A percentile compares a stretch with the other conserved stretches of the same genome.
These are phyloP conservation scores for Venturia oleaginea DNA, from an alignment of 2,329 filamentous ascomycete species.

Conservation along the genomic window DNA sequence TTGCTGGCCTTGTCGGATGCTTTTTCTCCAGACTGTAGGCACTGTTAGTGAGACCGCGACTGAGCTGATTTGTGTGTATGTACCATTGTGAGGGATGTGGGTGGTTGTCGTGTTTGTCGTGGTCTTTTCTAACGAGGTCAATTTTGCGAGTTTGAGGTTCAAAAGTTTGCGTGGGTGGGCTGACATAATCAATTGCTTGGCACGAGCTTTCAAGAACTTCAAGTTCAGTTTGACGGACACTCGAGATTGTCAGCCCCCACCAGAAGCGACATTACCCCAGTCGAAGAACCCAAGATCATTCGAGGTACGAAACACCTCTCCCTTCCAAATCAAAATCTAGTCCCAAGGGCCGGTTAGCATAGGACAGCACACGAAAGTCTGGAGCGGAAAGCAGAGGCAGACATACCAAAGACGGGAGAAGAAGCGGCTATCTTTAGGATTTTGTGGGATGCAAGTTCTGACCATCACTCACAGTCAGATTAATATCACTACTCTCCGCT, in stretches of 20 bases:
- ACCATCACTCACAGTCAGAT: not conserved
- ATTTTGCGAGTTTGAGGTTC: conserved; percentile 20
- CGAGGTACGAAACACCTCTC: not conserved
- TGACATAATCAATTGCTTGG: not conserved
- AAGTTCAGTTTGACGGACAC: not conserved
- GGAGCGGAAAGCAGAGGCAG: not conserved
- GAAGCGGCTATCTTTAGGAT: not conserved
- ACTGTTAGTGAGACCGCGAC: conserved; percentile 20
- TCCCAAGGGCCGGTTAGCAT: not conserved
- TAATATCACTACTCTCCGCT: not conserved
- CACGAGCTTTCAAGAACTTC: not conserved
- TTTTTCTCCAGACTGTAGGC: conserved; percentile 27
- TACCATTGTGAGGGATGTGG: conserved; percentile 33
- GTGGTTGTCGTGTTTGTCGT: conserved; percentile 7
- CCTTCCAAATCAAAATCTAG: not conserved
- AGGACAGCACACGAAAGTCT: not conserved
- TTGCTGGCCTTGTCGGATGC: conserved; percentile 70
- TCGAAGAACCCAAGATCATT: not conserved
- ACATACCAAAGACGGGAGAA: not conserved
- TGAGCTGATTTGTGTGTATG: conserved; percentile 7
- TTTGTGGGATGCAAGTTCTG: not conserved
- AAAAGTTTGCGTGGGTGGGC: not conserved
- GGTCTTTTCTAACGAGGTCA: too few relatives aligned
- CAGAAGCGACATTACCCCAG: not conserved
- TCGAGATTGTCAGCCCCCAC: not conserved